Conservation (phyloP, 2,329 filamentous ascomycete species). For the Aschersonia sp. region DNA sequence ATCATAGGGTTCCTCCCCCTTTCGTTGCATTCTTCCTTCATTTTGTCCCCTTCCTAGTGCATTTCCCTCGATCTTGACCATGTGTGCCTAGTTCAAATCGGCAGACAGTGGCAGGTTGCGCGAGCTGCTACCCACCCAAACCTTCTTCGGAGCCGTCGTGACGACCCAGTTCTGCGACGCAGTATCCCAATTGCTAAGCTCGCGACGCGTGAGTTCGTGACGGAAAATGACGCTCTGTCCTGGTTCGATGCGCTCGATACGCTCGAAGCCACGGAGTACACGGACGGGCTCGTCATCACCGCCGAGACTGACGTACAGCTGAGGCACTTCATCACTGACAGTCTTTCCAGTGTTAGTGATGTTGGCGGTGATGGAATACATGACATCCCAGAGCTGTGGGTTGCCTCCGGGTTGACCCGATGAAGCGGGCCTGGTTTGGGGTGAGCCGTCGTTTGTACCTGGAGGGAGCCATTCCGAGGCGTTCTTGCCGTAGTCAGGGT, state of each 20-base stretch:
- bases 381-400: conserved; percentile 48
- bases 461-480: conserved; percentile 46
- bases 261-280: conserved; percentile 68
- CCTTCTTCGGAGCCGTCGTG: conserved; percentile 33
- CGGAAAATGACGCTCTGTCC: conserved; percentile 54
- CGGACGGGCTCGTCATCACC: conserved; percentile 55
- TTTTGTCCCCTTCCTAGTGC: background rate
- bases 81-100: background rate
- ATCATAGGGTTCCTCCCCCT: background rate
- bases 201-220: conserved; percentile 59
- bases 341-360: conserved; percentile 57
- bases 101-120: conserved; percentile 33
- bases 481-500: conserved; percentile 45
- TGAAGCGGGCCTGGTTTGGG: conserved; percentile 40
- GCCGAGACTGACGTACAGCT: conserved; percentile 71
- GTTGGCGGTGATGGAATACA: conserved; percentile 53
- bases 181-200: conserved; percentile 79
- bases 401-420: conserved; percentile 48
- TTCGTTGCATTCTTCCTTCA: background rate
- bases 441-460: conserved; percentile 35
- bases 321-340: conserved; percentile 56
- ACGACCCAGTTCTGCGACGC: conserved; percentile 71
- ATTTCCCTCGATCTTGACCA: too few relatives aligned
- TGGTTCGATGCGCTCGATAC: conserved; percentile 51
- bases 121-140: conserved; percentile 41